Base-by-base conservation (phyloP, 2,329 filamentous ascomycete genomes). In the Colletotrichum musae region DNA sequence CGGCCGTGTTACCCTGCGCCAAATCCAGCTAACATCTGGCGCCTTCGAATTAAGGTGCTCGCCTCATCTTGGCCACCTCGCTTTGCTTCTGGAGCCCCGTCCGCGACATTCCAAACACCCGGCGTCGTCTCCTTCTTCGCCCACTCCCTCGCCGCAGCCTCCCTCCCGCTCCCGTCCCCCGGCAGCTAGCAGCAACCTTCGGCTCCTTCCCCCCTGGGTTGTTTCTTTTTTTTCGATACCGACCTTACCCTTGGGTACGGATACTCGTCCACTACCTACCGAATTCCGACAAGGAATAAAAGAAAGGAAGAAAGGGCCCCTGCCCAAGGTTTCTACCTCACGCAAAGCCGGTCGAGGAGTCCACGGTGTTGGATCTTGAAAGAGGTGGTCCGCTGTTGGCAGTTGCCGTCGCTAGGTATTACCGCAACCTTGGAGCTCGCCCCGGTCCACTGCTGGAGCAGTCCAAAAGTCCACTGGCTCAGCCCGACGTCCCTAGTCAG, bases 71-170 rank as follows among this genome's bases (percentile, higher is more conserved):
- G 45, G 16, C 15, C 43, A n/a, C 5, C 16, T 21, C 6, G n/a
- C n/a, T 41, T 36, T 64, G 61, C 61, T 58, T 52, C 18, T 51
- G 56, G 50, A 53, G 13, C 64, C 48, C 16, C 43, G 53, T 45
- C 61, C 62, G 66, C 62, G 56, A 47, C 66, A 66, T 60, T 69
- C 66, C 66, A 69, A 66, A 28, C 24, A 60, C 21, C 43, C 54
- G 28, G n/a, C 48, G 21, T 21, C 6, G 18, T 41, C 26, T 53
- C 41, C 62, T 65, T 43, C 62, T 65, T 43, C 47, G 28, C 43
- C 12, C 65, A 57, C 62, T 57, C 61, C 66, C 61, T 57, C 61
- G 54, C 26, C 36, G 32, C 36, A 13, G 47, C 15, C 65, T 45
- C 21, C 26, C 57, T 48, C 41, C 28, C 57, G 39, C 39, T 32